phyloP scores from a whole-genome alignment of 768 basidiomycete species.

The Suillus occidentalis region DNA sequence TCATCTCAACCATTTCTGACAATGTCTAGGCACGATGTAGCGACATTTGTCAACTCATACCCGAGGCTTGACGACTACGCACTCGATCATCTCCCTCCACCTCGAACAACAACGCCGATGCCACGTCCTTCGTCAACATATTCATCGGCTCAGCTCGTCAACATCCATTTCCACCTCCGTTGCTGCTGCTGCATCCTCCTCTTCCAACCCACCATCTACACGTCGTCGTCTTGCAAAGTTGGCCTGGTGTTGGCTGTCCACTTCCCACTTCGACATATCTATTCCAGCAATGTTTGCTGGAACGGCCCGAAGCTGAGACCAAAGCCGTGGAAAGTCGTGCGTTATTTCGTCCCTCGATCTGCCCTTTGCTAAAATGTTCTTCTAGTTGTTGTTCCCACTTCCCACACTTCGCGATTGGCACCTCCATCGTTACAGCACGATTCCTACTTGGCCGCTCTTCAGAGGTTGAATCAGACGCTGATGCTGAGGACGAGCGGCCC shows the following conservation, averaged over 20 bases:
- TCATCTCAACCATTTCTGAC: too few relatives aligned
- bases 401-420: constrained; percentile 63
- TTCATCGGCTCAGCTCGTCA: neutral
- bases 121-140: too few relatives aligned
- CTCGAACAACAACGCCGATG: too few relatives aligned
- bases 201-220: neutral
- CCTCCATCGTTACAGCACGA: constrained; percentile 60
- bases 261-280: constrained; percentile 5
- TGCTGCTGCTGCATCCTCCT: neutral
- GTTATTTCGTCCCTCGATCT: constrained; percentile 15
- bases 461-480: too few relatives aligned
- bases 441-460: too few relatives aligned
- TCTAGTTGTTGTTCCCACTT: constrained; percentile 47
- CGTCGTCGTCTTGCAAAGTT: constrained; percentile 10
- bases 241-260: constrained; percentile 22
- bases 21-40: too few relatives aligned
- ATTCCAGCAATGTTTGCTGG: too few relatives aligned
- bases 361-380: constrained; percentile 7
- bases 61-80: too few relatives aligned
- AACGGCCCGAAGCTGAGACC: constrained; percentile 58
- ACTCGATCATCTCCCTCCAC: too few relatives aligned
- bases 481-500: constrained; percentile 95
- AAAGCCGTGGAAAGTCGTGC: constrained; percentile 44
- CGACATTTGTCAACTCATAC: too few relatives aligned
- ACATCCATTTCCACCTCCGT: neutral